These are phyloP conservation scores for Hanseniaspora occidentalis DNA, from an alignment of 805 yeast species.

Conservation along the genomic window DNA sequence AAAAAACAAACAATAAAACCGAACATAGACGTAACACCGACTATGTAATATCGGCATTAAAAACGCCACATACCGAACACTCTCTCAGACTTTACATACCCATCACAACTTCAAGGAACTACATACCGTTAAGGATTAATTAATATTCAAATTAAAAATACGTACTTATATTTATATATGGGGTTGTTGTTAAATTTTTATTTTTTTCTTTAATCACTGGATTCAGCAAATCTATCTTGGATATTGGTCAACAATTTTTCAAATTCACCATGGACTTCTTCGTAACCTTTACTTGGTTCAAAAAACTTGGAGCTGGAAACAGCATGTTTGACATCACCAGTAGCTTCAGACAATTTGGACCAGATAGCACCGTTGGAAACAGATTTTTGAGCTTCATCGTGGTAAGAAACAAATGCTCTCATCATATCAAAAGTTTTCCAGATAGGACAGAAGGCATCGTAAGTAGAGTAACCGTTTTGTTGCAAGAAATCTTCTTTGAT, in stretches of 20 bases:
- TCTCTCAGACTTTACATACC: too few relatives aligned
- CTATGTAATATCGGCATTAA: too few relatives aligned
- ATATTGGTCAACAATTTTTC: conserved; percentile 61
- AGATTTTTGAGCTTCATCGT: conserved; percentile 97
- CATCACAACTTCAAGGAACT: too few relatives aligned
- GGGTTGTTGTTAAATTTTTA: not conserved
- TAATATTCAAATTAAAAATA: too few relatives aligned
- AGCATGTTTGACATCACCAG: conserved; percentile 82
- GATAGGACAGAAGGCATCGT: conserved; percentile 98
- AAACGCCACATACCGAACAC: too few relatives aligned
- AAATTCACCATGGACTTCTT: conserved; percentile 63
- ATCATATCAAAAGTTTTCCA: conserved; percentile 99
- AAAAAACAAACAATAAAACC: too few relatives aligned
- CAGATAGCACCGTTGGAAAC: conserved; percentile 85
- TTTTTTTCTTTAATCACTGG: conserved; percentile 51
- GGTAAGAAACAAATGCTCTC: conserved; percentile 83
- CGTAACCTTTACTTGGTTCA: conserved; percentile 88
- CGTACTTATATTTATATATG: not conserved
- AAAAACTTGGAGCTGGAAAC: conserved; percentile 92
- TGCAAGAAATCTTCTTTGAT: conserved; percentile 97
- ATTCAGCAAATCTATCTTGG: conserved; percentile 88
- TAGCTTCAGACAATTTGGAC: conserved; percentile 83
- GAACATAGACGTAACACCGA: too few relatives aligned
- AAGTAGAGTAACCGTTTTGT: conserved; percentile 97
- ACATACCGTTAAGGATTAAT: too few relatives aligned